Evolutionary conservation across 2,329 filamentous ascomycete genomes (phyloP).

Genomic region (Cladophialophora psammophila): DNA sequence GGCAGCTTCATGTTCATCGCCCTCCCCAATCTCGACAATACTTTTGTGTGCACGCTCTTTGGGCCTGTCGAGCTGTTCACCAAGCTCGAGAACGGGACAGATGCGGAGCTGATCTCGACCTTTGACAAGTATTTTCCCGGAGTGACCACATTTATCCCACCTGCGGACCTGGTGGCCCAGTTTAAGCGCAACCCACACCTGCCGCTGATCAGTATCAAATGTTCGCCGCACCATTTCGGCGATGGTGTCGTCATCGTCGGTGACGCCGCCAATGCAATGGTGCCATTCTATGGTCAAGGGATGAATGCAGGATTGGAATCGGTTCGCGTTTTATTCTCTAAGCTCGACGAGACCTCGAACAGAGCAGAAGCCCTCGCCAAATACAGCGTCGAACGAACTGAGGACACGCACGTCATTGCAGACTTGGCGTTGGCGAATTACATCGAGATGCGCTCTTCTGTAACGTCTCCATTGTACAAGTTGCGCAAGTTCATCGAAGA

Average conservation of each 20-base stretch:
- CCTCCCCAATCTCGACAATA: slow-evolving; percentile 84
- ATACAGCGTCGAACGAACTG: slow-evolving; percentile 76
- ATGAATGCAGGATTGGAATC: slow-evolving; percentile 98
- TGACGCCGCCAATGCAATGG: slow-evolving; percentile 96
- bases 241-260: slow-evolving; percentile 84
- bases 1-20: slow-evolving; percentile 98
- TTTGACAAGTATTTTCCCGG: slow-evolving; percentile 89
- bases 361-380: slow-evolving; percentile 65
- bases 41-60: slow-evolving; percentile 95
- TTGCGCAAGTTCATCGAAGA: slow-evolving; percentile 89
- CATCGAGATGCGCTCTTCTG: slow-evolving; percentile 87
- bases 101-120: slow-evolving; percentile 66
- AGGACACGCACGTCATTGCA: slow-evolving; percentile 88
- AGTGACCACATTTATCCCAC: slow-evolving; percentile 68
- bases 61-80: slow-evolving; percentile 75
- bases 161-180: slow-evolving; percentile 72
- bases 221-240: slow-evolving; percentile 81
- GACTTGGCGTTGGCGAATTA: slow-evolving; percentile 92
- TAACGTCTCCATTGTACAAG: slow-evolving; percentile 78
- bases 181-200: slow-evolving; percentile 87
- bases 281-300: slow-evolving; percentile 97
- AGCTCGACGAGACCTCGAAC: slow-evolving; percentile 69
- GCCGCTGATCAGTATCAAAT: slow-evolving; percentile 92
- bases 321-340: slow-evolving; percentile 83
- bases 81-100: slow-evolving; percentile 68